A percentile compares a stretch with the other conserved stretches of the same genome.
These are phyloP conservation scores for Xylariaceae sp. DNA, from an alignment of 2,329 filamentous ascomycete species.

Conservation along the genomic window DNA sequence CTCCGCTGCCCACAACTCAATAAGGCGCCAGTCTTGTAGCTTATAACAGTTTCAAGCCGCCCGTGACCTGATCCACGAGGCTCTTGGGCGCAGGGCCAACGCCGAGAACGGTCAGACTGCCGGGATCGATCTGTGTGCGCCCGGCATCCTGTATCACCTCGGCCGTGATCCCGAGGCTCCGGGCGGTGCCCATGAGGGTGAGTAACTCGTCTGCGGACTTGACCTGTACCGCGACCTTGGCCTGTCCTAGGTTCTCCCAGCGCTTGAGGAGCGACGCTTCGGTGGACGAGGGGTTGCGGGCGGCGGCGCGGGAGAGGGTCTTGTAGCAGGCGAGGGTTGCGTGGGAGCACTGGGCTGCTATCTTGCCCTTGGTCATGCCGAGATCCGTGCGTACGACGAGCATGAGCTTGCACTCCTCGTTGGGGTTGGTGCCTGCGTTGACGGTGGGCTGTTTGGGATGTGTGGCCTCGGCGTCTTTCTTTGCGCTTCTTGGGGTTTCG, in stretches of 20 bases:
- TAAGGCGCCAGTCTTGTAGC: background rate
- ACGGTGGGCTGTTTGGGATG: conserved; percentile 25
- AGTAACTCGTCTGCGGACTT: conserved; percentile 84
- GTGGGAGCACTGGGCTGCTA: conserved; percentile 91
- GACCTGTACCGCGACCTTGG: conserved; percentile 88
- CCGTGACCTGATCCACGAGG: conserved; percentile 71
- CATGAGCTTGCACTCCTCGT: conserved; percentile 91
- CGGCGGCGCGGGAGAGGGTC: conserved; percentile 59
- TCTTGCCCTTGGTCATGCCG: conserved; percentile 95
- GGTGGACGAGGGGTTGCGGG: conserved; percentile 48
- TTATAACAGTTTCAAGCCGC: conserved; percentile 32
- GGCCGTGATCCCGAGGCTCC: conserved; percentile 80
- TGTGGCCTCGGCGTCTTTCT: conserved; percentile 12
- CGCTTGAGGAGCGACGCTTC: conserved; percentile 66
- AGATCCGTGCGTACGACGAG: conserved; percentile 90
- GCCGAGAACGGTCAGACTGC: conserved; percentile 88
- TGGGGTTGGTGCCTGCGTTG: conserved; percentile 32
- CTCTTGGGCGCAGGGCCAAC: conserved; percentile 80
- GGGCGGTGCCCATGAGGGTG: conserved; percentile 70
- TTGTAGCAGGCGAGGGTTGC: conserved; percentile 99
- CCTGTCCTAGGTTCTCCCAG: conserved; percentile 85
- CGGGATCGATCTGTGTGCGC: conserved; percentile 90
- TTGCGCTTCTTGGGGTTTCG: background rate
- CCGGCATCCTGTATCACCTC: conserved; percentile 95
- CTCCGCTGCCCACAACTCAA: too few species aligned